A percentile compares a stretch with the other conserved stretches of the same genome.
These are phyloP conservation scores for Sapria himalayana DNA, from an alignment of 345 rosid genomes.

Conservation along the genomic window DNA sequence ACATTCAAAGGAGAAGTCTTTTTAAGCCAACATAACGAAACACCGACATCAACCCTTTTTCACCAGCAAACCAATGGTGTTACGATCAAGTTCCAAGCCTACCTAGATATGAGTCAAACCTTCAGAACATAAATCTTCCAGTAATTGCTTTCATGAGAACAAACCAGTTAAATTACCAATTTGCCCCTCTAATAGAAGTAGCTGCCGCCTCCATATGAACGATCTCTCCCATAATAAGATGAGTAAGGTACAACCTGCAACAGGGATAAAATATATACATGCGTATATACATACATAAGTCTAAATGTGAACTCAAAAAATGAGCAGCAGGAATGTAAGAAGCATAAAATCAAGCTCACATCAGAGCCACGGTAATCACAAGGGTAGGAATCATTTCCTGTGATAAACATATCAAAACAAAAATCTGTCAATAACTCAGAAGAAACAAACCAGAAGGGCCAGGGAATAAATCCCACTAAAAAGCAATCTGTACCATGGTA, in stretches of 20 bases:
- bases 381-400: slow-evolving; percentile 16
- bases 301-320: slow-evolving; percentile 3
- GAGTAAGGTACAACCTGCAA: slow-evolving; percentile 25
- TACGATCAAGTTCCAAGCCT: slow-evolving; percentile 15
- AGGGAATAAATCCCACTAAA: neutral
- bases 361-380: slow-evolving; percentile 26
- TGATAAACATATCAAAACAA: slow-evolving; percentile 20
- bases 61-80: slow-evolving; percentile 16
- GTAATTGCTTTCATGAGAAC: slow-evolving; percentile 1
- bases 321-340: slow-evolving; percentile 2
- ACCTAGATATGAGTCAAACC: slow-evolving; percentile 15
- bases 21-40: neutral
- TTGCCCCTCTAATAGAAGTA: slow-evolving; percentile 10
- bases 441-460: neutral
- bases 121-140: slow-evolving; percentile 3
- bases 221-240: slow-evolving; percentile 20
- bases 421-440: slow-evolving; percentile 6
- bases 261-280: too few relatives aligned
- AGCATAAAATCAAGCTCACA: slow-evolving; percentile 16
- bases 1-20: slow-evolving; percentile 2
- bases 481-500: slow-evolving; percentile 17
- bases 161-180: neutral
- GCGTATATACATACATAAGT: too few relatives aligned
- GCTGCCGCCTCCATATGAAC: slow-evolving; percentile 24
- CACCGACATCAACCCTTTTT: slow-evolving; percentile 6